Base-by-base conservation (phyloP, 176 grass and related monocot genomes). In the Canna indica region DNA sequence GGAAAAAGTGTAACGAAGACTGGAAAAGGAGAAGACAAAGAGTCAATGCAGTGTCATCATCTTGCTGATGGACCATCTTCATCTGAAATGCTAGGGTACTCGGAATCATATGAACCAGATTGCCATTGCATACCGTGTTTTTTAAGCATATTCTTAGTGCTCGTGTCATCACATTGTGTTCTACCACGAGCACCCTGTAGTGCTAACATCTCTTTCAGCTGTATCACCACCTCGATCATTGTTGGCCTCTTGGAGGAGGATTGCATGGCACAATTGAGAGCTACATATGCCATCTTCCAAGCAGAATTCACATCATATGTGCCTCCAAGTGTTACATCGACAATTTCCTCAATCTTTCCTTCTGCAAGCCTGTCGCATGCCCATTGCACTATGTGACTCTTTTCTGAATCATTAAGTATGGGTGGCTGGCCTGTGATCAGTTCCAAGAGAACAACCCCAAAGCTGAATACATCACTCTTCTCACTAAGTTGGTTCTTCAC, bases 141-240 rank as follows among this genome's bases (percentile, higher is more conserved):
- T 6, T 63, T 14, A 3, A 31, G 6, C 18, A 5, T 20, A n/a
- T n/a, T 61, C 26, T 14, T 61, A 5, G 0, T 29, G 58, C 58
- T 29, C 30, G 58, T 29, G 9, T 10, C 15, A 12, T 31, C 28
- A 33, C 9, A 12, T 8, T 32, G 5, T 4, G 26, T 15, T 14
- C 6, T 52, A 15, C 20, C 26, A 57, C 3, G 28, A 54, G 18
- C 5, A 6, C 22, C 11, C 35, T 61, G 47, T 24, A 72, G 12
- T 35, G 27, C 47, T 35, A 64, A 47, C 14, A 52, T 64, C 36
- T 79, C 77, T 67, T 72, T 72, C 0, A 72, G 54, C 36, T 72
- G 36, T 15, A 25, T 17, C 54, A 79, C 77, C 18, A 72, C 67
- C 41, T 64, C 22, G 29, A 15, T 44, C 77, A 79, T 79, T 9